These are phyloP conservation scores for Monilinia laxa DNA, from an alignment of 2,329 filamentous ascomycete genomes.

Conservation along the genomic window DNA sequence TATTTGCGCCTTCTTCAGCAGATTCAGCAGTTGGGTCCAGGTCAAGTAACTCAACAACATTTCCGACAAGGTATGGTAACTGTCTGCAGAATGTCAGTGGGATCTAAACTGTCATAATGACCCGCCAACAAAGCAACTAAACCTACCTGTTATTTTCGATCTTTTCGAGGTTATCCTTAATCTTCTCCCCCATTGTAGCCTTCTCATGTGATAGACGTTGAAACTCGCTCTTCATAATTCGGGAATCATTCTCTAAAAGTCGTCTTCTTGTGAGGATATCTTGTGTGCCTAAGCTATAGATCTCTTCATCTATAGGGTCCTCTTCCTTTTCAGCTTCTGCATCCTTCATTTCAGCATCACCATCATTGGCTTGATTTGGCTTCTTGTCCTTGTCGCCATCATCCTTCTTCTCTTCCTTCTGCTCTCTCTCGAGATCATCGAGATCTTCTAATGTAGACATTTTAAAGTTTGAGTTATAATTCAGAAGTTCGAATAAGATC, in stretches of 20 bases:
- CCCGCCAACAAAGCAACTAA: conserved; percentile 2
- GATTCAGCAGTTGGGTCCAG: conserved; percentile 95
- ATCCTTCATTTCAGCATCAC: conserved; percentile 90
- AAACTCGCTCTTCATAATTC: conserved; percentile 98
- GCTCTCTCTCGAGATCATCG: conserved; percentile 70
- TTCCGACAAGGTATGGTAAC: conserved; percentile 96
- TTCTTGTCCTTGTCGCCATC: conserved; percentile 57
- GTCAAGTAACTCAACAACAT: conserved; percentile 95
- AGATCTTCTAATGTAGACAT: conserved; percentile 80
- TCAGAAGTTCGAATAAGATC: background rate
- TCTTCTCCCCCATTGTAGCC: conserved; percentile 94
- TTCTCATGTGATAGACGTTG: conserved; percentile 95
- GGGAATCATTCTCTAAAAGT: conserved; percentile 92
- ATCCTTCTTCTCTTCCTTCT: conserved; percentile 62
- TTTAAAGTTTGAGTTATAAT: conserved; percentile 35
- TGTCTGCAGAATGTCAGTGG: conserved; percentile 58
- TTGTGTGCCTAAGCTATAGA: conserved; percentile 87
- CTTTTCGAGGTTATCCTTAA: conserved; percentile 98
- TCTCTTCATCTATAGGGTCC: conserved; percentile 87
- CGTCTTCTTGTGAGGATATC: conserved; percentile 90
- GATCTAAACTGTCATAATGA: background rate
- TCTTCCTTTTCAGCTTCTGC: conserved; percentile 71
- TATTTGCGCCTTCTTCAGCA: conserved; percentile 96
- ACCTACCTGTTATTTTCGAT: conserved; percentile 95
- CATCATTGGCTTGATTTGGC: conserved; percentile 52